phyloP scores from a whole-genome alignment of 768 basidiomycete species.

The Suillus subluteus region DNA sequence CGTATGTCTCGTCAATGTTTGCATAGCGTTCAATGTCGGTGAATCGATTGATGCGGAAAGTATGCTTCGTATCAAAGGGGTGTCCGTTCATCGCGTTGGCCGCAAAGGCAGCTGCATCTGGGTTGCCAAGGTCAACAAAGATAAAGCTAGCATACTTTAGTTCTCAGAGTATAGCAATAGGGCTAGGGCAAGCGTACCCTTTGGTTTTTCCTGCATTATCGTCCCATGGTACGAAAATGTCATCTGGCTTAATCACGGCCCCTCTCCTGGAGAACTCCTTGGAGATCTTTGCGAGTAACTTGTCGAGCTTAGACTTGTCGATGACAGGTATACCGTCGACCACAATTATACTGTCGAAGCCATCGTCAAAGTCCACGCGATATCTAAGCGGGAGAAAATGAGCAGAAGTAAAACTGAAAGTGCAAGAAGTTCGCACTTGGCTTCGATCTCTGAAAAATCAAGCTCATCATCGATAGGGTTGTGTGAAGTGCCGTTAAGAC shows the following conservation, averaged over 20 bases:
- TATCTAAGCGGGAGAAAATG: constrained; percentile 57
- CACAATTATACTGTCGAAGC: constrained; percentile 89
- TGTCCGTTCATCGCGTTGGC: constrained; percentile 71
- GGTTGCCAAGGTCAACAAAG: constrained; percentile 78
- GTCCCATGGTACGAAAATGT: constrained; percentile 90
- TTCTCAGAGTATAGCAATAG: constrained; percentile 1
- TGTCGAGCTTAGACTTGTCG: constrained; percentile 83
- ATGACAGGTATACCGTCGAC: constrained; percentile 93
- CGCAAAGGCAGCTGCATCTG: constrained; percentile 72
- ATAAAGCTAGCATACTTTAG: constrained; percentile 56
- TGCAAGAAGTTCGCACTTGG: constrained; percentile 55
- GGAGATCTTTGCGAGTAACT: constrained; percentile 75
- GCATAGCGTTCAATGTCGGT: constrained; percentile 87
- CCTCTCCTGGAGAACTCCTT: constrained; percentile 88
- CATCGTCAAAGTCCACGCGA: constrained; percentile 79
- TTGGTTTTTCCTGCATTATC: constrained; percentile 82
- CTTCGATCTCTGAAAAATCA: constrained; percentile 88
- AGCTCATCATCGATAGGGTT: constrained; percentile 62
- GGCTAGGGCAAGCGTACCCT: constrained; percentile 59
- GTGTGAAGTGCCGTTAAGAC: constrained; percentile 37
- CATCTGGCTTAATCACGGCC: constrained; percentile 70
- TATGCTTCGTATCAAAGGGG: constrained; percentile 87
- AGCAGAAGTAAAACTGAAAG: background rate
- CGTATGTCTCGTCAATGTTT: constrained; percentile 75
- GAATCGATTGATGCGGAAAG: constrained; percentile 84